Evolutionary conservation across 2,329 filamentous ascomycete species (phyloP).

Genomic region (Aaosphaeria arxii): DNA sequence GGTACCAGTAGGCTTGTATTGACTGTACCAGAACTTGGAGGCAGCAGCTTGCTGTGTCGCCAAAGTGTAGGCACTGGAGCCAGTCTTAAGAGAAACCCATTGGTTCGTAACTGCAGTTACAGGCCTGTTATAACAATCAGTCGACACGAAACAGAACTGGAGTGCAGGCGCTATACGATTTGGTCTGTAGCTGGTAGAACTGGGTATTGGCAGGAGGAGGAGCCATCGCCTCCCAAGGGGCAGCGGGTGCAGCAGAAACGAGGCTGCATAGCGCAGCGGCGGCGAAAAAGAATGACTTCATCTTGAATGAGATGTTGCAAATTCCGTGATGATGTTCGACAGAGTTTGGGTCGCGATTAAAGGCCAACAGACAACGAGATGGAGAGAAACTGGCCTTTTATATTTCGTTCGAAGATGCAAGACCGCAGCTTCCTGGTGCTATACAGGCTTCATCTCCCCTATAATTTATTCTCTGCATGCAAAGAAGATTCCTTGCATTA

Average conservation of each 20-base stretch:
- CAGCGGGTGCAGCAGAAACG: constrained; percentile 16
- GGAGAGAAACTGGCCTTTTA: no score
- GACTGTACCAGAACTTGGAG: constrained; percentile 21
- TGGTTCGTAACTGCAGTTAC: constrained; percentile 19
- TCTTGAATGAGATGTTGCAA: constrained; percentile 4
- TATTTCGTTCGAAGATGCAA: no score
- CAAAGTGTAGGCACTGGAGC: constrained; percentile 16
- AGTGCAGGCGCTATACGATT: constrained; percentile 15
- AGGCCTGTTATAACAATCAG: constrained; percentile 6
- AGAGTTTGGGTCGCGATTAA: not conserved
- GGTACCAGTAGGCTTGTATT: constrained; percentile 21
- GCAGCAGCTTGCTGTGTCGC: constrained; percentile 10
- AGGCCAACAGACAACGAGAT: not conserved
- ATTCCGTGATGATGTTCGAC: not conserved
- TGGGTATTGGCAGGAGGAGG: constrained; percentile 19
- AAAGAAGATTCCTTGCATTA: no score
- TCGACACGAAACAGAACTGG: not conserved
- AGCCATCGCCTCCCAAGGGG: constrained; percentile 10
- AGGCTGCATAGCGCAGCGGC: constrained; percentile 15
- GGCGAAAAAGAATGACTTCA: constrained; percentile 20
- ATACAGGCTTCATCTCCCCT: no score
- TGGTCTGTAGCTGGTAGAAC: constrained; percentile 25
- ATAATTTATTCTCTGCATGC: no score
- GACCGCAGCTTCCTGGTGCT: no score
- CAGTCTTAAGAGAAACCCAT: constrained; percentile 19